A percentile compares a stretch with the other conserved stretches of the same genome.
Conservation (phyloP, 352 stramenopile genomes). For the Peronosclerospora sorghi region DNA sequence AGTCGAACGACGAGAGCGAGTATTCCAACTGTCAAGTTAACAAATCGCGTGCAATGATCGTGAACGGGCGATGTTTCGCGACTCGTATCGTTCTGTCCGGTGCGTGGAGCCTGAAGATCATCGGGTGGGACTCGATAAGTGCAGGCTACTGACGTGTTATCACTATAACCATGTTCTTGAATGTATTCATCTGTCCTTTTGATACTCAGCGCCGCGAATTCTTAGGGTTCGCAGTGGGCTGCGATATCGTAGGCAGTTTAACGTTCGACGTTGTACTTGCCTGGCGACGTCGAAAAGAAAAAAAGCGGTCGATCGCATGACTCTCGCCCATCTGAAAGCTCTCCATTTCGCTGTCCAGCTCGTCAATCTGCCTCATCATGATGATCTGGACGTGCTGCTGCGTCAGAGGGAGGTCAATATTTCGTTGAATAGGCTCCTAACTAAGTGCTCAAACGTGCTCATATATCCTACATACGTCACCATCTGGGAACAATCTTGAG, state of each 20-base stretch:
- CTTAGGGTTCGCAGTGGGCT: slow-evolving; percentile 52
- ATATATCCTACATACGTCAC: slow-evolving; percentile 30
- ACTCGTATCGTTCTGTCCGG: slow-evolving; percentile 64
- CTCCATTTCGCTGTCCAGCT: slow-evolving; percentile 75
- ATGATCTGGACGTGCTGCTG: slow-evolving; percentile 46
- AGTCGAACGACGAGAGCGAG: slow-evolving; percentile 43
- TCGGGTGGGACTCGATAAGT: slow-evolving; percentile 73
- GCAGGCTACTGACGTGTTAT: slow-evolving; percentile 7
- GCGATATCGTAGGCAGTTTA: slow-evolving; percentile 54
- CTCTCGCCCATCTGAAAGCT: slow-evolving; percentile 51
- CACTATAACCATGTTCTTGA: neutral
- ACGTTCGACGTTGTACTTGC: slow-evolving; percentile 57
- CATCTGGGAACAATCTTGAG: slow-evolving; percentile 59
- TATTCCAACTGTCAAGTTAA: slow-evolving; percentile 32
- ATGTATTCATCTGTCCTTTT: too few species aligned
- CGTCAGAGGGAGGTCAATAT: too few species aligned
- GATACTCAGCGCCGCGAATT: slow-evolving; percentile 49
- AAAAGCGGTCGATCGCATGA: slow-evolving; percentile 44
- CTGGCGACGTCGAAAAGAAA: slow-evolving; percentile 69
- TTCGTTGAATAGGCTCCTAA: too few species aligned
- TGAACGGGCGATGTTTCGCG: slow-evolving; percentile 64
- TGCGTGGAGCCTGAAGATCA: slow-evolving; percentile 64
- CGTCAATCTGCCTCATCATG: slow-evolving; percentile 46
- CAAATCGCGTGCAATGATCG: slow-evolving; percentile 40
- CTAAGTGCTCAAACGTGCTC: too few species aligned